Conservation (phyloP, 345 rosid species). For the Erucastrum elatum region DNA sequence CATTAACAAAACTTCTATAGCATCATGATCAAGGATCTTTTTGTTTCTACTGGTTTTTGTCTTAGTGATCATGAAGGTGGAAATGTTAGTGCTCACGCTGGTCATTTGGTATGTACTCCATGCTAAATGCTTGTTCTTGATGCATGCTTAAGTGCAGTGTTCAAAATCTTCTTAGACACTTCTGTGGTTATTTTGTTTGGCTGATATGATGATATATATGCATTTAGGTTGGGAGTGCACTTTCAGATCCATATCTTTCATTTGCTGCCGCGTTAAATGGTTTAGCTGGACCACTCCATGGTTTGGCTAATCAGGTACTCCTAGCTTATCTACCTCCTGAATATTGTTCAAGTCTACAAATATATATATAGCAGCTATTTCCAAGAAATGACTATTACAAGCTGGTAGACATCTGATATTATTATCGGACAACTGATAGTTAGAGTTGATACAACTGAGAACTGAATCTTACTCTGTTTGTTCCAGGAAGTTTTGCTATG, state of each 20-base stretch:
- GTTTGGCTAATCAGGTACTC: slow-evolving; percentile 95
- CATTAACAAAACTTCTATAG: not conserved
- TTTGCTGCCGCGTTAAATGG: slow-evolving; percentile 98
- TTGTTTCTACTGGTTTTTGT: not conserved
- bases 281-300: slow-evolving; percentile 99
- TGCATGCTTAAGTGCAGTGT: not conserved
- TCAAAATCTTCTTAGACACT: not conserved
- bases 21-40: slow-evolving; percentile 12
- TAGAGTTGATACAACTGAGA: not conserved
- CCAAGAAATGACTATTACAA: not conserved
- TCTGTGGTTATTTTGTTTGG: slow-evolving; percentile 14
- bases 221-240: slow-evolving; percentile 84
- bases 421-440: too few species aligned
- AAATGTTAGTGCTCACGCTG: not conserved
- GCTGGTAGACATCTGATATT: not conserved
- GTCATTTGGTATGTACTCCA: slow-evolving; percentile 58
- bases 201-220: slow-evolving; percentile 12
- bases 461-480: not conserved
- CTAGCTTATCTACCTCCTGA: not conserved
- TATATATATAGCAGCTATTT: not conserved
- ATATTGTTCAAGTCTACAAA: not conserved
- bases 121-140: slow-evolving; percentile 17
- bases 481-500: slow-evolving; percentile 89
- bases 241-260: slow-evolving; percentile 88
- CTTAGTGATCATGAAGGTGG: not conserved